A percentile compares a stretch with the other conserved stretches of the same genome.
Conservation (phyloP, 2,329 filamentous ascomycete species). For the Botryotinia calthae region DNA sequence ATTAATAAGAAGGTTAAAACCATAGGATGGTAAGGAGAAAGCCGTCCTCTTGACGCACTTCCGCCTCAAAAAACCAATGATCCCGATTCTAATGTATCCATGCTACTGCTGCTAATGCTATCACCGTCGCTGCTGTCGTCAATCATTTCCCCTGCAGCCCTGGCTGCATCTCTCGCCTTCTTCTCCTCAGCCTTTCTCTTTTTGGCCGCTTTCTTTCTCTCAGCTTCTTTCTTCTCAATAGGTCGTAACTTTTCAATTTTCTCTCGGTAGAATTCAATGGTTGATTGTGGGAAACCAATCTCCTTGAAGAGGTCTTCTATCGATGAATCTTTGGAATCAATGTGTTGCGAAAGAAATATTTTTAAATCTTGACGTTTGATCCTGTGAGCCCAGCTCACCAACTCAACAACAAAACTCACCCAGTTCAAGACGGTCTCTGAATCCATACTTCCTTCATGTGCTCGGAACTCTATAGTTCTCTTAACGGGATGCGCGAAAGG, state of each 20-base stretch:
- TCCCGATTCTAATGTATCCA: not conserved
- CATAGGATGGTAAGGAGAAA: not conserved
- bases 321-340: not conserved
- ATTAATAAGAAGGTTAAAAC: not conserved
- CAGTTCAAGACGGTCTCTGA: constrained; percentile 19
- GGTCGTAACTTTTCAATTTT: not conserved
- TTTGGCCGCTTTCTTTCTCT: not conserved
- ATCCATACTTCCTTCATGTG: constrained; percentile 28
- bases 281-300: not conserved
- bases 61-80: not conserved
- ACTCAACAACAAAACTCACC: constrained; percentile 1
- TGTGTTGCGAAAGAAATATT: not conserved
- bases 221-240: not conserved
- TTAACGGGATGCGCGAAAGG: not conserved
- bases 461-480: constrained; percentile 29
- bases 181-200: not conserved
- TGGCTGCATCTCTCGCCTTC: not conserved
- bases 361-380: not conserved
- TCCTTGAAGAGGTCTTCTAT: constrained; percentile 3
- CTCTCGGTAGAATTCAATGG: not conserved
- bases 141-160: not conserved
- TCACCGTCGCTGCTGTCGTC: not conserved
- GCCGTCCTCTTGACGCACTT: too few relatives aligned
- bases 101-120: not conserved
- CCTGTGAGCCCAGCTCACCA: constrained; percentile 7